A percentile compares a stretch with the other conserved stretches of the same genome.
Conservation (phyloP, 1,139 yeast species). For the Pichia sp. region DNA sequence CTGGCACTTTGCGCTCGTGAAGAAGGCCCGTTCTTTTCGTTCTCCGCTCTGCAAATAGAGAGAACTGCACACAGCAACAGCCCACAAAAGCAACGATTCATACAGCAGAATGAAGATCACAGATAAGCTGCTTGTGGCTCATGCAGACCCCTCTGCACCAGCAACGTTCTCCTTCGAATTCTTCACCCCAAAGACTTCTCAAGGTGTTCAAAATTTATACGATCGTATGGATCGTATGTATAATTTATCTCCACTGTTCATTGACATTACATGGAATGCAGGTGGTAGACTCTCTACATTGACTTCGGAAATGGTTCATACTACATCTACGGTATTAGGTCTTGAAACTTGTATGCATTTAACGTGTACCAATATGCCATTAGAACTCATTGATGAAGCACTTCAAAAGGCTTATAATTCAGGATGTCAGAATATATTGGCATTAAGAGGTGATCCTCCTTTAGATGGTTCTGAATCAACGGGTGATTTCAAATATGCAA, state of each 20-base stretch:
- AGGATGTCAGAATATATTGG: constrained; percentile 91
- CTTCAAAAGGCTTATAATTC: constrained; percentile 77
- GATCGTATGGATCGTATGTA: constrained; percentile 99
- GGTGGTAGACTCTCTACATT: constrained; percentile 81
- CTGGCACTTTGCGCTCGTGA: too few relatives aligned
- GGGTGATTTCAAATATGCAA: constrained; percentile 74
- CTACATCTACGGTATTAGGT: constrained; percentile 89
- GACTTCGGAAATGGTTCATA: constrained; percentile 86
- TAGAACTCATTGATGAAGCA: constrained; percentile 76
- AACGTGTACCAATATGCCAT: constrained; percentile 94
- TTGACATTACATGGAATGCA: constrained; percentile 98
- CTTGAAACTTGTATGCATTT: constrained; percentile 97
- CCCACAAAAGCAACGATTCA: not conserved
- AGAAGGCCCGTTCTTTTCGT: too few relatives aligned
- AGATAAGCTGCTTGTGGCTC: constrained; percentile 45
- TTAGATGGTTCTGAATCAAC: constrained; percentile 58
- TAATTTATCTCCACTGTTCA: constrained; percentile 82
- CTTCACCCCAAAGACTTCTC: constrained; percentile 96
- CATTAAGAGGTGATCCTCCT: constrained; percentile 83
- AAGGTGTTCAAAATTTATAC: constrained; percentile 92
- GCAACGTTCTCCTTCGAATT: constrained; percentile 94
- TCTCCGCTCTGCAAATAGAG: too few relatives aligned
- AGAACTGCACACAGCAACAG: too few relatives aligned
- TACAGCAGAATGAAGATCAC: constrained; percentile 47
- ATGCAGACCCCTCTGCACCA: constrained; percentile 26